These are phyloP conservation scores for Botrytis medusae DNA, from an alignment of 2,329 filamentous ascomycete genomes.

Conservation along the genomic window DNA sequence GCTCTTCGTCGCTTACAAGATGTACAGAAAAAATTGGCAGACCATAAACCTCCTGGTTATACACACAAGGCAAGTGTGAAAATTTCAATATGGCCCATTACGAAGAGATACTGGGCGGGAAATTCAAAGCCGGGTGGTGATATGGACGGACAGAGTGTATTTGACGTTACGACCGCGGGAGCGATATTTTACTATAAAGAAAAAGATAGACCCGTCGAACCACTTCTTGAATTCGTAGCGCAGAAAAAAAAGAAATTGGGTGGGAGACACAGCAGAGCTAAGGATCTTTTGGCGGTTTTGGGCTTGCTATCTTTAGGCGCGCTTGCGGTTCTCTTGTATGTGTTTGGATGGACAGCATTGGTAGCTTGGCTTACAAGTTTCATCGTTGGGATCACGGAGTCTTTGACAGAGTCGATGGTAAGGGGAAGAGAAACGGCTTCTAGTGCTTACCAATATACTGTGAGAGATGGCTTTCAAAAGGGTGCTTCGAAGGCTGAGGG, in stretches of 20 bases:
- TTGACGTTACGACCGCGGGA: slow-evolving; percentile 25
- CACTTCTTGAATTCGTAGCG: not conserved
- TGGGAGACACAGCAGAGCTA: not conserved
- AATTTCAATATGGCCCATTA: slow-evolving; percentile 30
- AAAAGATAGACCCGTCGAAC: not conserved
- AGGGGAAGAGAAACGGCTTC: not conserved
- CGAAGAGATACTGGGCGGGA: slow-evolving; percentile 31
- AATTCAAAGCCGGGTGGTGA: slow-evolving; percentile 23
- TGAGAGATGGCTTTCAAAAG: not conserved
- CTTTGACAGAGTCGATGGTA: not conserved
- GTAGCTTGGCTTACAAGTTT: too few species aligned
- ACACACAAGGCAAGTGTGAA: slow-evolving; percentile 26
- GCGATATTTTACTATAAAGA: slow-evolving; percentile 30
- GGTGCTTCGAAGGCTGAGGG: not conserved
- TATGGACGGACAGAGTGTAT: slow-evolving; percentile 23
- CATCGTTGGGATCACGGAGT: not conserved
- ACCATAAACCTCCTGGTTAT: not conserved
- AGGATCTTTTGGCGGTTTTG: not conserved
- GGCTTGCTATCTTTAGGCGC: not conserved
- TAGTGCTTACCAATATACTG: not conserved
- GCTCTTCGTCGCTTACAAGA: not conserved
- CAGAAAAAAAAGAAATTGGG: slow-evolving; percentile 13
- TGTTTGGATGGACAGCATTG: not conserved
- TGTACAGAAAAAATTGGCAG: not conserved
- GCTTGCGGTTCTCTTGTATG: not conserved